Conservation (phyloP, 805 yeast genomes). For the Nematodospora valgi region DNA sequence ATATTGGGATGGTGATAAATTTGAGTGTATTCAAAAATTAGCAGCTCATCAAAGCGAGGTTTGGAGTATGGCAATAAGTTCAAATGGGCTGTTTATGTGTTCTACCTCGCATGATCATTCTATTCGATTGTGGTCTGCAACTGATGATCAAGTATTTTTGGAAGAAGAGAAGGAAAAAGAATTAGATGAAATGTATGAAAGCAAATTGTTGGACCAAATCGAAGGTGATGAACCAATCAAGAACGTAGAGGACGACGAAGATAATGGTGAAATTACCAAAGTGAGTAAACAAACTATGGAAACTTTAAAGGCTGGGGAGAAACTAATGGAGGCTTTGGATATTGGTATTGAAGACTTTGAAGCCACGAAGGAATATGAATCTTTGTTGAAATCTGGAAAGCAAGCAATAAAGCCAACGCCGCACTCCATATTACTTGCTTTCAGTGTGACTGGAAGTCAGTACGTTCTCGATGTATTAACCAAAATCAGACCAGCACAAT, state of each 20-base stretch:
- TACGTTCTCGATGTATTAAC: slow-evolving; percentile 71
- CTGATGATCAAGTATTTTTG: slow-evolving; percentile 91
- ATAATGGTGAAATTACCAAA: slow-evolving; percentile 52
- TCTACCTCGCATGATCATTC: slow-evolving; percentile 92
- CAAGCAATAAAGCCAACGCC: slow-evolving; percentile 57
- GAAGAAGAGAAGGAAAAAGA: slow-evolving; percentile 97
- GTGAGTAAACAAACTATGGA: slow-evolving; percentile 85
- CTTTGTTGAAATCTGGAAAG: slow-evolving; percentile 32
- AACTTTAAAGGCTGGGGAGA: slow-evolving; percentile 92
- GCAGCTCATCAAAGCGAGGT: slow-evolving; percentile 86
- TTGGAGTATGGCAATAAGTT: slow-evolving; percentile 84
- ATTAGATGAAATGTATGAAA: slow-evolving; percentile 86
- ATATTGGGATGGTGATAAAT: slow-evolving; percentile 98
- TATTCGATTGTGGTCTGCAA: slow-evolving; percentile 88
- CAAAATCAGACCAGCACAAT: slow-evolving; percentile 75
- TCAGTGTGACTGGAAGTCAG: slow-evolving; percentile 66
- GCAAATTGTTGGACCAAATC: slow-evolving; percentile 67
- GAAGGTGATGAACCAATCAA: slow-evolving; percentile 48
- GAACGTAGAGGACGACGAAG: slow-evolving; percentile 36
- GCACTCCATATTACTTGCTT: slow-evolving; percentile 71
- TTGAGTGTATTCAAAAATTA: slow-evolving; percentile 86
- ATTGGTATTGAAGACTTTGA: slow-evolving; percentile 71
- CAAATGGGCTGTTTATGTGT: slow-evolving; percentile 66
- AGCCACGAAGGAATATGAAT: slow-evolving; percentile 48
- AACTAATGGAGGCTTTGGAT: slow-evolving; percentile 87